These are phyloP conservation scores for Xanthoconium separans DNA, from an alignment of 1,284 basidiomycete species.

Conservation along the genomic window DNA sequence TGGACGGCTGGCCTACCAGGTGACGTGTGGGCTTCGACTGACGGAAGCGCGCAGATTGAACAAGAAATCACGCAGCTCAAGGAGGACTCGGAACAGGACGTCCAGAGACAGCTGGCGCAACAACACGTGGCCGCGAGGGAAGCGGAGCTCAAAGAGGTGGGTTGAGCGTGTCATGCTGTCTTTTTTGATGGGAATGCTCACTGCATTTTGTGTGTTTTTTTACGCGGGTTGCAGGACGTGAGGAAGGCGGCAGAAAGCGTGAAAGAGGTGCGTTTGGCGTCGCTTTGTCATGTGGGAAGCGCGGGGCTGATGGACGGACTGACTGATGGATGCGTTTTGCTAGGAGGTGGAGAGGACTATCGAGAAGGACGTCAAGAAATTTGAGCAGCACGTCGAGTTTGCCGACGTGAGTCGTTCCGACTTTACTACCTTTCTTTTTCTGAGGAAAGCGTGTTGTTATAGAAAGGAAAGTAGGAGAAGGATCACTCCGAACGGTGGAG, in stretches of 20 bases:
- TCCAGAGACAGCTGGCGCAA: slow-evolving; percentile 20
- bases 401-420: background rate
- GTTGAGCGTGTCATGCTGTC: background rate
- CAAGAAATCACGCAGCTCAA: slow-evolving; percentile 21
- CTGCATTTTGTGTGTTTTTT: no score
- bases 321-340: background rate
- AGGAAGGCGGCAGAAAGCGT: slow-evolving; percentile 1
- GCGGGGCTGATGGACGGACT: background rate
- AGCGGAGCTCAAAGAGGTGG: slow-evolving; percentile 8
- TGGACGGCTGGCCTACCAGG: background rate
- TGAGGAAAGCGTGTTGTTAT: no score
- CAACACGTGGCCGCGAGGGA: slow-evolving; percentile 12
- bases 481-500: no score
- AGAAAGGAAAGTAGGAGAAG: no score
- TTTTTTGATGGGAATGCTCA: background rate
- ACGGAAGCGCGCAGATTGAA: slow-evolving; percentile 17
- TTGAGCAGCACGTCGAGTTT: background rate
- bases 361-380: background rate
- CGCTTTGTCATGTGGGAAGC: no score
- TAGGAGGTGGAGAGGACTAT: slow-evolving; percentile 4
- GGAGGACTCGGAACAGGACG: slow-evolving; percentile 21
- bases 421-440: no score
- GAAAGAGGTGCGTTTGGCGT: slow-evolving; percentile 7
- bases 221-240: slow-evolving; percentile 4
- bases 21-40: background rate